Percentiles rank a stretch among this genome's conserved stretches.
These are phyloP conservation scores for Pyrrhoderma noxium DNA, from an alignment of 1,284 basidiomycete species.

Conservation along the genomic window DNA sequence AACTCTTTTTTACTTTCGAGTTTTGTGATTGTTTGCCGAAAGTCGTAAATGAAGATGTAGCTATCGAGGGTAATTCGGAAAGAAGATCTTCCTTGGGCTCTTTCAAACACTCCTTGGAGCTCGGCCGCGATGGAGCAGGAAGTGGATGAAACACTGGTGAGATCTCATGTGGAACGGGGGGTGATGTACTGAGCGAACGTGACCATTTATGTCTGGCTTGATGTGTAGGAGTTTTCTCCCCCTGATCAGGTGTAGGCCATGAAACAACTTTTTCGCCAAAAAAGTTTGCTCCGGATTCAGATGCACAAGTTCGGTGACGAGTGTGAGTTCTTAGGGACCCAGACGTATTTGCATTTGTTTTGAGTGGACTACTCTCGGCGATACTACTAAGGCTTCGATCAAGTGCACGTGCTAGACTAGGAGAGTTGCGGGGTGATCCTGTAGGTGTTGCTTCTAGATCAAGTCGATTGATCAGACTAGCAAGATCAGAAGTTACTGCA, in stretches of 20 bases:
- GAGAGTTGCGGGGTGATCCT: slow-evolving; percentile 18
- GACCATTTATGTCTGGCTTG: slow-evolving; percentile 43
- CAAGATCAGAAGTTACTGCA: slow-evolving; percentile 70
- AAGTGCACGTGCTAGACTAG: neutral
- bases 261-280: slow-evolving; percentile 59
- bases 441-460: slow-evolving; percentile 70
- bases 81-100: neutral
- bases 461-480: slow-evolving; percentile 62
- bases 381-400: too few relatives aligned
- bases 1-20: slow-evolving; percentile 29
- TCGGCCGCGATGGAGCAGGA: slow-evolving; percentile 34
- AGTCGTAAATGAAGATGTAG: slow-evolving; percentile 36
- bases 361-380: too few relatives aligned
- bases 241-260: slow-evolving; percentile 33
- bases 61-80: slow-evolving; percentile 11
- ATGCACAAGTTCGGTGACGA: slow-evolving; percentile 31
- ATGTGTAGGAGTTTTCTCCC: slow-evolving; percentile 17
- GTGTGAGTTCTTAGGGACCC: slow-evolving; percentile 56
- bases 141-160: slow-evolving; percentile 50
- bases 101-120: slow-evolving; percentile 19
- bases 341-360: slow-evolving; percentile 32
- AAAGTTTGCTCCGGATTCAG: slow-evolving; percentile 16
- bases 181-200: slow-evolving; percentile 43
- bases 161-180: slow-evolving; percentile 31
- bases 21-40: slow-evolving; percentile 38